Evolutionary conservation across 768 basidiomycete genomes (phyloP).

Genomic region (Tricholoma terreum): DNA sequence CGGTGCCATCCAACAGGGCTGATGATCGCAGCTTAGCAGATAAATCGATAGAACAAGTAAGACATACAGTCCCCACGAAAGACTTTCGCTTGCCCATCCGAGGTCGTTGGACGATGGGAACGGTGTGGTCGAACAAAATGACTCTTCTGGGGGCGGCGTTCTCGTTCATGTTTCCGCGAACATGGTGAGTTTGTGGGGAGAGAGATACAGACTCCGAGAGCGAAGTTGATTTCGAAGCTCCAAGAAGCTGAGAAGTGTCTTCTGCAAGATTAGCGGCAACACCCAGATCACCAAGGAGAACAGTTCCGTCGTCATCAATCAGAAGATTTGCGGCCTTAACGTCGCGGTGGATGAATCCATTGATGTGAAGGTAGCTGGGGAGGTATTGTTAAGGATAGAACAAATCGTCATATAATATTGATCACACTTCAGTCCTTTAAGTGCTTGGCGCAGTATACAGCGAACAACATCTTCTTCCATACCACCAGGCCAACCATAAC

Average conservation of each 20-base stretch:
- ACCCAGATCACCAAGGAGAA: conserved; percentile 89
- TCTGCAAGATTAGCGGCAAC: conserved; percentile 84
- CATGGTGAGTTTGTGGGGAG: neutral
- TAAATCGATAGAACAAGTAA: neutral
- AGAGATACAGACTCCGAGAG: neutral
- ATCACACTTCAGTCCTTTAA: conserved; percentile 82
- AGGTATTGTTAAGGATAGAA: neutral
- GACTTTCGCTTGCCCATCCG: conserved; percentile 77
- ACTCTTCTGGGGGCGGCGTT: conserved; percentile 23
- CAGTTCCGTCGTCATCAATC: conserved; percentile 86
- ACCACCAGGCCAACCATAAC: conserved; percentile 81
- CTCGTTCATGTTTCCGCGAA: no score
- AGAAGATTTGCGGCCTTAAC: conserved; percentile 93
- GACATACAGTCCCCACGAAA: conserved; percentile 84
- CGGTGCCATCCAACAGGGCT: conserved; percentile 98
- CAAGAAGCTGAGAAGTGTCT: conserved; percentile 41
- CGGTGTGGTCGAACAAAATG: conserved; percentile 33
- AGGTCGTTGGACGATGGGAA: conserved; percentile 32
- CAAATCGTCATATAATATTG: neutral
- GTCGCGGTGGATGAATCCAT: conserved; percentile 91
- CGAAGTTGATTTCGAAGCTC: conserved; percentile 13
- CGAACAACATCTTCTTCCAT: conserved; percentile 88
- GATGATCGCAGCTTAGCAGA: neutral
- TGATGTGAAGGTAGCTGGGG: conserved; percentile 77
- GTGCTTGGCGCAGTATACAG: conserved; percentile 80